A percentile compares a stretch with the other conserved stretches of the same genome.
These are phyloP conservation scores for Rhexocercosporidium sp. DNA, from an alignment of 2,329 filamentous ascomycete genomes.

Conservation along the genomic window DNA sequence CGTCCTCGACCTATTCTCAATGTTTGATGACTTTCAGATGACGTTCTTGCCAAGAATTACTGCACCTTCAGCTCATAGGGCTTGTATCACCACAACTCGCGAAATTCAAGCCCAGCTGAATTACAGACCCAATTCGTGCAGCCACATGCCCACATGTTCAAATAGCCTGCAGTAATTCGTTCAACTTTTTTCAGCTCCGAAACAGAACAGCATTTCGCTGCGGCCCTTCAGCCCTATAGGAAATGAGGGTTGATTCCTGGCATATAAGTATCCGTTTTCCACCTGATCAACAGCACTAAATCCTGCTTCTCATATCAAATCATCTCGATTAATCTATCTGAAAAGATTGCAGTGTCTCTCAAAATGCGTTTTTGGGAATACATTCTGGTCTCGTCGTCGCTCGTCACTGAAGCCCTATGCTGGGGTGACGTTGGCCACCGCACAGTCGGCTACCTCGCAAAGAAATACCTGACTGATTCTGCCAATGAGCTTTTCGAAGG, in stretches of 20 bases:
- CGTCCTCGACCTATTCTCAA: too few relatives aligned
- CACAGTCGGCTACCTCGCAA: slow-evolving; percentile 65
- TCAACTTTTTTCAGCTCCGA: background rate
- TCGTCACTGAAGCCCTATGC: background rate
- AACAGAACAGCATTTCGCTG: background rate
- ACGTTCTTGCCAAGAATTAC: background rate
- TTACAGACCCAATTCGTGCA: background rate
- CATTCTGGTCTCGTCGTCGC: background rate
- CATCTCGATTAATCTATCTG: too few relatives aligned
- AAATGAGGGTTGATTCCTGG: background rate
- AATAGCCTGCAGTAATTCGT: background rate
- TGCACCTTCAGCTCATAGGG: background rate
- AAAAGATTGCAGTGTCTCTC: background rate
- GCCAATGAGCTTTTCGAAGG: slow-evolving; percentile 50
- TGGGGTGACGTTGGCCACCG: slow-evolving; percentile 60
- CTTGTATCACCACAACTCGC: slow-evolving; percentile 1
- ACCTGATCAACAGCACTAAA: background rate
- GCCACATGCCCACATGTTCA: background rate
- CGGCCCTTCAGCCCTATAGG: background rate
- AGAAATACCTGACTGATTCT: slow-evolving; percentile 59
- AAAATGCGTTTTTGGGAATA: background rate
- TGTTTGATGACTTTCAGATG: background rate
- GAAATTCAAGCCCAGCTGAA: background rate
- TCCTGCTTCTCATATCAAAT: too few relatives aligned
- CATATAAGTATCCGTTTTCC: background rate